phyloP scores from a whole-genome alignment of 1,284 basidiomycete genomes.

The Coniferiporia sulphurascens region DNA sequence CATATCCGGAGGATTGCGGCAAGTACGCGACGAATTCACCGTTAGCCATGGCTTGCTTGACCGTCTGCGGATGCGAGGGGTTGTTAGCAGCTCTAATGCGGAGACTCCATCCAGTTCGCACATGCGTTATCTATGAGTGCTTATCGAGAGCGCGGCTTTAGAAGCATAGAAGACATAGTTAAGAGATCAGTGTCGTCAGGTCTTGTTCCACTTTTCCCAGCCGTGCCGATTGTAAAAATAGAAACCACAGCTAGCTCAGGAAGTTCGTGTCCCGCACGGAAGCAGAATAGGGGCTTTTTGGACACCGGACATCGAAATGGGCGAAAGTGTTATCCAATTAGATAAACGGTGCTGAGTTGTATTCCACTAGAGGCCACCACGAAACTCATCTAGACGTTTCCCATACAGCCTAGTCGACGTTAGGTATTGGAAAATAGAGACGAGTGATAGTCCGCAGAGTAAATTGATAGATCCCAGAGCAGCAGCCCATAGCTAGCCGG shows the following conservation, averaged over 20 bases:
- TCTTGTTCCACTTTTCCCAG: background rate
- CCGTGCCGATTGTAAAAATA: background rate
- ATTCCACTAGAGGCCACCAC: no score
- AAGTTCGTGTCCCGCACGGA: background rate
- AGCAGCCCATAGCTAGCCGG: no score
- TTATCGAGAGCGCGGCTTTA: background rate
- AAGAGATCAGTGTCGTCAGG: background rate
- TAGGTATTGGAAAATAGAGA: no score
- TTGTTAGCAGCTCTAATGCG: background rate
- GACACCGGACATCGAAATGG: background rate
- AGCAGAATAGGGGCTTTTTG: background rate
- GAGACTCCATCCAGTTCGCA: background rate
- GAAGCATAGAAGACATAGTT: background rate
- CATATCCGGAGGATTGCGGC: slow-evolving; percentile 19
- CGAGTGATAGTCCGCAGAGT: no score
- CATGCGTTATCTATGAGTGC: background rate
- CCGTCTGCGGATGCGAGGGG: background rate
- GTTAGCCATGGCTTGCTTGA: slow-evolving; percentile 11
- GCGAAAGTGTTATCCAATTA: no score
- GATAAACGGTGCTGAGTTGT: no score
- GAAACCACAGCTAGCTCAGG: background rate
- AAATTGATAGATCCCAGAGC: no score
- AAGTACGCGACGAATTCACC: slow-evolving; percentile 14
- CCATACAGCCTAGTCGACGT: no score
- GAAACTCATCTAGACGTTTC: no score